Conservation (phyloP, 1,284 basidiomycete genomes). For the Malassezia equina region DNA sequence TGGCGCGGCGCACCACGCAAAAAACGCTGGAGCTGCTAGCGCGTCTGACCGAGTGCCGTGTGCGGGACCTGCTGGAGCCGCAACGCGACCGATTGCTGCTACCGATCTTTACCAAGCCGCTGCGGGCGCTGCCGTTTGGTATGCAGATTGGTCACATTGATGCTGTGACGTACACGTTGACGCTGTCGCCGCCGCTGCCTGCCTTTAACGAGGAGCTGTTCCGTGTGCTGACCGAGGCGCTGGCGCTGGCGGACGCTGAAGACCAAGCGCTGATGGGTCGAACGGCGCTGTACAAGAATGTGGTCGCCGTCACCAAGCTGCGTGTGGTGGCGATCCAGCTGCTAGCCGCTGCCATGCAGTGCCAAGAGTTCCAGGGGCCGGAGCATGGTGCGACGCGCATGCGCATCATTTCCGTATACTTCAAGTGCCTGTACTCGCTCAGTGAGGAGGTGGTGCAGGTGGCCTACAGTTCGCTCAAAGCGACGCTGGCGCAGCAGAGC, state of each 20-base stretch:
- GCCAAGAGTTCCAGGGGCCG: slow-evolving; percentile 64
- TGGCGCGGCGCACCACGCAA: slow-evolving; percentile 76
- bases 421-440: slow-evolving; percentile 93
- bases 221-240: slow-evolving; percentile 81
- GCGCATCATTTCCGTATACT: slow-evolving; percentile 91
- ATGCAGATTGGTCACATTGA: slow-evolving; percentile 99
- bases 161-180: slow-evolving; percentile 75
- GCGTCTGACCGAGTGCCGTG: slow-evolving; percentile 61
- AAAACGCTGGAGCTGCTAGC: slow-evolving; percentile 71
- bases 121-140: slow-evolving; percentile 87
- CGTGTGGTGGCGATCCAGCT: slow-evolving; percentile 91
- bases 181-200: slow-evolving; percentile 72
- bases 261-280: slow-evolving; percentile 67
- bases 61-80: slow-evolving; percentile 69
- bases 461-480: slow-evolving; percentile 82
- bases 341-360: slow-evolving; percentile 83
- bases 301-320: slow-evolving; percentile 74
- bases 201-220: slow-evolving; percentile 86
- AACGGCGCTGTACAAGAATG: slow-evolving; percentile 68
- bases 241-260: slow-evolving; percentile 91
- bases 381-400: slow-evolving; percentile 49
- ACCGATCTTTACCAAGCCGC: slow-evolving; percentile 87
- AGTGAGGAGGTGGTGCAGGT: slow-evolving; percentile 90
- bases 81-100: slow-evolving; percentile 78
- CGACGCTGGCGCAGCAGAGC: slow-evolving; percentile 74